Evolutionary conservation across 1,284 basidiomycete genomes (phyloP).

Genomic region (Cryptococcus hybrid): DNA sequence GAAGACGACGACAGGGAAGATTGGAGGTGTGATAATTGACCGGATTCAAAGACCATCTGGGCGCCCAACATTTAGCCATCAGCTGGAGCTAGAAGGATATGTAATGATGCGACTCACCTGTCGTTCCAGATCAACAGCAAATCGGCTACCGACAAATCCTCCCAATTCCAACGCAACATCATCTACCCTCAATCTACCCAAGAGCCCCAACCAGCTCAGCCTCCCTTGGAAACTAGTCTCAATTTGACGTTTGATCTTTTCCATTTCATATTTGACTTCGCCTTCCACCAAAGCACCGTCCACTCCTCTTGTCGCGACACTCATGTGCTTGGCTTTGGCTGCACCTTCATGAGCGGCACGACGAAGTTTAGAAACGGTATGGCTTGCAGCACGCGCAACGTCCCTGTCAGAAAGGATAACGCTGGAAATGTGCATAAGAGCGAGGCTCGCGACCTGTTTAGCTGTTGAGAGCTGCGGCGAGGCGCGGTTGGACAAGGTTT

Average conservation of each 20-base stretch:
- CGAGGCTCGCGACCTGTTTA: constrained; percentile 12
- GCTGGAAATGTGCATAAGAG: constrained; percentile 22
- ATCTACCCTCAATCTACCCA: constrained; percentile 61
- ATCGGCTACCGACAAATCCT: constrained; percentile 57
- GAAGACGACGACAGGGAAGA: constrained; percentile 53
- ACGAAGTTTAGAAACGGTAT: constrained; percentile 18
- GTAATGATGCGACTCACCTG: constrained; percentile 53
- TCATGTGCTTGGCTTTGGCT: constrained; percentile 27
- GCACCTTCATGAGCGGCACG: constrained; percentile 20
- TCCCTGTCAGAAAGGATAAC: constrained; percentile 27
- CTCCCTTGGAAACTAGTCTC: constrained; percentile 55
- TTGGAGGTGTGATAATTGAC: constrained; percentile 62
- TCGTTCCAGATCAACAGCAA: constrained; percentile 66
- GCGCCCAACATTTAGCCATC: constrained; percentile 54
- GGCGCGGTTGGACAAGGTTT: constrained; percentile 1
- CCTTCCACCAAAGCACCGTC: constrained; percentile 54
- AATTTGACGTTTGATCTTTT: constrained; percentile 56
- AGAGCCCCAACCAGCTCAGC: constrained; percentile 65
- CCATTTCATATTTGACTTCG: constrained; percentile 54
- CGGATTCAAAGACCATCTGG: constrained; percentile 60
- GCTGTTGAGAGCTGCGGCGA: constrained; percentile 24
- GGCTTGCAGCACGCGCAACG: constrained; percentile 13
- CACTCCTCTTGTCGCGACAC: constrained; percentile 33
- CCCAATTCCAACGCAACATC: constrained; percentile 64
- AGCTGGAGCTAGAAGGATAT: neutral